Conservation (phyloP, 116 monocot genomes). For the Zostera marina region DNA sequence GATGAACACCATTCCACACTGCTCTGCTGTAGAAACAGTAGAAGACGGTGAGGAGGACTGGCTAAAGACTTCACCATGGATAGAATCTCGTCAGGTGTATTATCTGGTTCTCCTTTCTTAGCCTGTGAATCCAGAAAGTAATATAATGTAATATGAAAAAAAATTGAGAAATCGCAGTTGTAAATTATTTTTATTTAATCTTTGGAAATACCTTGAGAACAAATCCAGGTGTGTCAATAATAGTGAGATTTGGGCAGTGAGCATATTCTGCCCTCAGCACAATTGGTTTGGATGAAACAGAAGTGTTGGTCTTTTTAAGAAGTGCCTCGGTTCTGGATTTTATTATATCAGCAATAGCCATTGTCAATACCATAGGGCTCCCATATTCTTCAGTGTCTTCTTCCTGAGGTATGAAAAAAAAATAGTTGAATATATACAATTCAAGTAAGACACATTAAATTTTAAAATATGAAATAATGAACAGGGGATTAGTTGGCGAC, state of each 20-base stretch:
- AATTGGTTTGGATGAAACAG: constrained; percentile 84
- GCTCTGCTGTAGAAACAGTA: constrained; percentile 96
- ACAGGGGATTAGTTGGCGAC: no score
- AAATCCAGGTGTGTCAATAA: constrained; percentile 98
- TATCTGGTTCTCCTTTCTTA: constrained; percentile 93
- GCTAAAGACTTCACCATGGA: constrained; percentile 94
- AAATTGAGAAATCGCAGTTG: not conserved
- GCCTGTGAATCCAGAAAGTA: constrained; percentile 33
- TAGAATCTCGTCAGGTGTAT: constrained; percentile 65
- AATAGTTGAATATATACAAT: no score
- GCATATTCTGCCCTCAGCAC: constrained; percentile 97
- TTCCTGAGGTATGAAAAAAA: constrained; percentile 31
- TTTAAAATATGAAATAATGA: no score
- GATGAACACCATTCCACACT: constrained; percentile 99
- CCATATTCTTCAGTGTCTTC: constrained; percentile 97
- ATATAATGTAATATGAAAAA: not conserved
- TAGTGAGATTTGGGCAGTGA: constrained; percentile 93
- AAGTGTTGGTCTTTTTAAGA: constrained; percentile 46
- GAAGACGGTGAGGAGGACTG: constrained; percentile 76
- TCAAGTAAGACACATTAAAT: no score
- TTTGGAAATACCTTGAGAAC: constrained; percentile 58
- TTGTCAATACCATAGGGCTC: constrained; percentile 44
- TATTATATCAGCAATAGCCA: constrained; percentile 80
- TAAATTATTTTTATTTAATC: no score
- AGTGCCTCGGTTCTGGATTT: constrained; percentile 74